Base-by-base conservation (phyloP, 2,329 filamentous ascomycete genomes). In the Rhytidhysteron rufulum region DNA sequence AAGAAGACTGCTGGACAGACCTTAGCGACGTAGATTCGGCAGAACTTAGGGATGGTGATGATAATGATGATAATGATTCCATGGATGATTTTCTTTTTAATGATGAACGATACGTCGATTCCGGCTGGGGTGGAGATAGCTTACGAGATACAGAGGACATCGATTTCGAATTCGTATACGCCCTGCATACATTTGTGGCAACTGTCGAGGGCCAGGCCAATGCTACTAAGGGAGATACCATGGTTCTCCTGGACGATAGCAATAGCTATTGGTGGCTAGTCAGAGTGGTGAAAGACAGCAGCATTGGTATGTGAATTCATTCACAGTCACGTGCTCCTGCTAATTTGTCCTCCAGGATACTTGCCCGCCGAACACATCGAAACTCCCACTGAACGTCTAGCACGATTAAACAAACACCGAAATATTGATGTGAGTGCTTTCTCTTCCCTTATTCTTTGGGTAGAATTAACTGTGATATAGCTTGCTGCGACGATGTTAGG, bases 261-360 rank as follows among this genome's bases (percentile, higher is more conserved):
- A 98, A 98, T 71, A 97, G 90, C 69, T 98, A 98, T 67, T 98
- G 93, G 93, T 98, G 93, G 93, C 79, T 98, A 45, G 93, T 98
- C 11, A 80, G 91, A 50, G 87, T 98, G 33, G 90, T 97, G 39
- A 97, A 97, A 67, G 93, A 98, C 68, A 94, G 87, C 65, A 97
- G 89, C 63, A 98, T 98, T 66, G 82, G 81, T 83, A 65, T 45
- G 74, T 57, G 13, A 25, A 13, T 36, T 39, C n/a, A 33, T 27
- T 30, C n/a, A 22, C 3, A 17, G 24, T 17, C n/a, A 15, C 31
- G 24, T 35, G 6, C 20, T 18, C 18, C 34, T 19, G 22, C 39
- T 41, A 39, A 49, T 31, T 19, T 20, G 20, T 37, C 34, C 66
- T 58, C 17, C 37, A 95, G 91, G 91, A 31, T 98, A 98, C 61